Conservation (phyloP, 2,329 filamentous ascomycete species). For the Xylariaceae sp. region DNA sequence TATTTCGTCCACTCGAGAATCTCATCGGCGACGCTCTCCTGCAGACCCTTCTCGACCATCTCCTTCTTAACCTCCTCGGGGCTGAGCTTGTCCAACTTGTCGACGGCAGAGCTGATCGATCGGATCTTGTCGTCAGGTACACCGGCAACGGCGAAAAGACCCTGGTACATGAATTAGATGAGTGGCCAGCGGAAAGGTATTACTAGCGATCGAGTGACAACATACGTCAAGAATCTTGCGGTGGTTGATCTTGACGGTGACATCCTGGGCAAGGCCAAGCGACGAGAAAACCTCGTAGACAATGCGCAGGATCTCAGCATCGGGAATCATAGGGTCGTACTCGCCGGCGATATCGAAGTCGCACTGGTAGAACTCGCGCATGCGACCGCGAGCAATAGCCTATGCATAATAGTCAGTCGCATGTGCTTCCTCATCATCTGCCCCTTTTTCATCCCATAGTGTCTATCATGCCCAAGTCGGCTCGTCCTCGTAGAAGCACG, state of each 20-base stretch:
- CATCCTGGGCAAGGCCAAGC: constrained; percentile 58
- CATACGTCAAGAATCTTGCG: constrained; percentile 63
- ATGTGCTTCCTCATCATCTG: neutral
- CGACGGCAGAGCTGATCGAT: constrained; percentile 69
- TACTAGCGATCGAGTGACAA: neutral
- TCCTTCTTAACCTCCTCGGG: constrained; percentile 71
- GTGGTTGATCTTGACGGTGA: constrained; percentile 78
- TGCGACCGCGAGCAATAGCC: constrained; percentile 66
- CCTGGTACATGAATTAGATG: constrained; percentile 30
- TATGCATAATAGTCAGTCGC: constrained; percentile 6
- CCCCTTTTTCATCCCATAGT: neutral
- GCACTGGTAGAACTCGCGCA: constrained; percentile 77
- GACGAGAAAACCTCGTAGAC: constrained; percentile 67
- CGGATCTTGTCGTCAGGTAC: constrained; percentile 69
- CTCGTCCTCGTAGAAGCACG: neutral
- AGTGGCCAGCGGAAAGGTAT: neutral
- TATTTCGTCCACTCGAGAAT: constrained; percentile 67
- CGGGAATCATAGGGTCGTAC: constrained; percentile 70
- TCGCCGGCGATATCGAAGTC: constrained; percentile 72
- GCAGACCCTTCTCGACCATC: constrained; percentile 71
- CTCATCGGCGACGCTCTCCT: constrained; percentile 60
- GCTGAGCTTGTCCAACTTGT: constrained; percentile 72
- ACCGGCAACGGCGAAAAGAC: constrained; percentile 72
- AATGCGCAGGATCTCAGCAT: constrained; percentile 68
- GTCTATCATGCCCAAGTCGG: neutral